Base-by-base conservation (phyloP, 2,329 filamentous ascomycete genomes). In the Magnaporthiopsis incrustans region DNA sequence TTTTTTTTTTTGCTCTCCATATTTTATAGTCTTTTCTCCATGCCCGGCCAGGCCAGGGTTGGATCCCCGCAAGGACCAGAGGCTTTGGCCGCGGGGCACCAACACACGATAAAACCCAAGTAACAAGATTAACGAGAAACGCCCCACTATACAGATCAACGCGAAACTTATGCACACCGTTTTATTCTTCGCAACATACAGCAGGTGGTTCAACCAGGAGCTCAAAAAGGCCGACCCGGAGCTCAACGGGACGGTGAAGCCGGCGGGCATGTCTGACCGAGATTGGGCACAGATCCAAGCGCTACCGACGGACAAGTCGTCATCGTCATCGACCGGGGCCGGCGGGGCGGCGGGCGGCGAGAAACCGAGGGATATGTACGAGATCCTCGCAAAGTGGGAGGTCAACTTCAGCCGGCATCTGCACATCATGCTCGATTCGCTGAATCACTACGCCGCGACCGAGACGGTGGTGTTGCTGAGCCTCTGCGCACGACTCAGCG, bases 141-240 rank as follows among this genome's bases (percentile, higher is more conserved):
- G 2, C 44, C 38, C 15, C 5, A n/a, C 22, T 4, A 22, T 8
- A 53, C 60, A 97, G 94, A 96, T 99, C 73, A 94, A 98, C 78
- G 95, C 93, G 65, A 98, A 98, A 75, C 85, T 99, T 61, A 95
- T 97, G 87, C 91, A 92, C 69, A 97, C 94, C 56, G 98, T 95
- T 80, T 93, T 89, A 66, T 89, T 96, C 80, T 99, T 97, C 75
- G 92, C 93, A 62, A 87, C 89, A 64, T 97, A 96, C 78, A 96
- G 92, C 35, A 88, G 89, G 68, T 93, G 90, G 73, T 85, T 98
- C 57, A 90, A 91, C 14, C 88, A 91, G 67, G 92, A 94, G 72
- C 85, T 99, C 65, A 87, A 92, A 70, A 89, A 90, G 68, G 86
- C 89, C 25, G 93, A 98, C 72, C 89, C 91, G 0, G 91, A 96